Evolutionary conservation across 371 early-diverging fungal species (phyloP), one percentile per base, ranked within the genome.

Genomic region (Zancudomyces culisetae): DNA sequence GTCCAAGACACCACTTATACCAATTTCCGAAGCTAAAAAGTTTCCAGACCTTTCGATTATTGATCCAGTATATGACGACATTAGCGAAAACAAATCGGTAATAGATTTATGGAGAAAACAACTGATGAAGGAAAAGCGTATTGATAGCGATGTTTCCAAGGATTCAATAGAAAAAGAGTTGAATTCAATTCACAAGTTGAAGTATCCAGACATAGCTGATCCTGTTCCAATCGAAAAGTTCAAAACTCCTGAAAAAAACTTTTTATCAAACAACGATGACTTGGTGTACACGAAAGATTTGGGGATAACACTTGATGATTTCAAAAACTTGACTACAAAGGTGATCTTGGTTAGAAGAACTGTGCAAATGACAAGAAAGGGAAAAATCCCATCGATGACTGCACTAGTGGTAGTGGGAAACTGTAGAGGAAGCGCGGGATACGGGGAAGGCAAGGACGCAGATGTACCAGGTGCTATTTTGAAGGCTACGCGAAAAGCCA

Each of bases 331-430:
- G 42, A 59, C 76, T 55, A 85, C 83, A 63, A 81, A 79, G 54
- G 75, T 83, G 3, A 57, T 88, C 50, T 70, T 81, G 4, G 73
- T 87, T 27, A 81, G 80, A 64, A 78, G 86, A 49, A 81, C 81
- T 1, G 80, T 81, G 51, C 84, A 83, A 67, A 81, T 83, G 83
- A 89, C 87, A 45, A 73, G 77, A 12, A 85, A 82, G 49, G 90
- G 90, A 54, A 86, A 87, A 57, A 71, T 81, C n/a, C 80, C 77
- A 1, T 73, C 75, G 39, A 81, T 87, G 76, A 88, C 83, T 45
- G 91, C 90, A 0, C 60, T 93, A 45, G 97, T 94, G 0, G 90
- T 93, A 0, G 96, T 95, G 1, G 98, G 96, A 13, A 89, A 95
- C 58, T 88, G 90, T 2, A 75, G 79, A 41, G 98, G 98, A 0